Percentiles rank a stretch among this genome's conserved stretches.
phyloP scores from a whole-genome alignment of 805 yeast species.

The Wickerhamomyces queroliae region DNA sequence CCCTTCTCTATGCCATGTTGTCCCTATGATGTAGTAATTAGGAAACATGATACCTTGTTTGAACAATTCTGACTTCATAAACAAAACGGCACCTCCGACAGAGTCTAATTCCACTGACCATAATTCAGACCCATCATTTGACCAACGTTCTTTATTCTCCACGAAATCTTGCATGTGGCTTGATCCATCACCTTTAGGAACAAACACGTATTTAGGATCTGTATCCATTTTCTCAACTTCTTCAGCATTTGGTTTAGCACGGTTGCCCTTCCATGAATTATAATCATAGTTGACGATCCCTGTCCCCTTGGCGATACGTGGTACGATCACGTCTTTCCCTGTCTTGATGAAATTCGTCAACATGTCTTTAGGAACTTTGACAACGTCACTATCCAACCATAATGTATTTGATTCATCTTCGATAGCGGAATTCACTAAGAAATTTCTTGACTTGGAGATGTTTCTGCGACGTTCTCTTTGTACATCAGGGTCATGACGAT shows the following conservation, averaged over 20 bases:
- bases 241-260: slow-evolving; percentile 22
- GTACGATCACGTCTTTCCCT: slow-evolving; percentile 26
- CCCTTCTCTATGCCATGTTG: slow-evolving; percentile 42
- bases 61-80: slow-evolving; percentile 35
- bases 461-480: slow-evolving; percentile 24
- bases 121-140: background rate
- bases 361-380: slow-evolving; percentile 18
- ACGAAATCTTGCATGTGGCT: slow-evolving; percentile 16
- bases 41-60: slow-evolving; percentile 43
- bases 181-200: slow-evolving; percentile 22
- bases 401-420: slow-evolving; percentile 22
- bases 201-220: slow-evolving; percentile 17
- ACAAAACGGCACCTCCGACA: slow-evolving; percentile 48
- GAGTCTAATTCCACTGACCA: slow-evolving; percentile 32
- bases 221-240: slow-evolving; percentile 12
- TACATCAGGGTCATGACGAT: slow-evolving; percentile 9
- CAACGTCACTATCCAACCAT: slow-evolving; percentile 28
- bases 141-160: background rate
- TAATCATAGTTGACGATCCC: slow-evolving; percentile 26
- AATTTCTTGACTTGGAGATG: slow-evolving; percentile 24
- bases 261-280: slow-evolving; percentile 30
- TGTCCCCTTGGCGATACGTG: slow-evolving; percentile 22
- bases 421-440: slow-evolving; percentile 19
- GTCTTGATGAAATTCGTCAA: slow-evolving; percentile 18
- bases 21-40: slow-evolving; percentile 37